Percentiles rank a stretch among this genome's conserved stretches.
phyloP scores from a whole-genome alignment of 257 asterid species.

The Thymus quinquecostatus region DNA sequence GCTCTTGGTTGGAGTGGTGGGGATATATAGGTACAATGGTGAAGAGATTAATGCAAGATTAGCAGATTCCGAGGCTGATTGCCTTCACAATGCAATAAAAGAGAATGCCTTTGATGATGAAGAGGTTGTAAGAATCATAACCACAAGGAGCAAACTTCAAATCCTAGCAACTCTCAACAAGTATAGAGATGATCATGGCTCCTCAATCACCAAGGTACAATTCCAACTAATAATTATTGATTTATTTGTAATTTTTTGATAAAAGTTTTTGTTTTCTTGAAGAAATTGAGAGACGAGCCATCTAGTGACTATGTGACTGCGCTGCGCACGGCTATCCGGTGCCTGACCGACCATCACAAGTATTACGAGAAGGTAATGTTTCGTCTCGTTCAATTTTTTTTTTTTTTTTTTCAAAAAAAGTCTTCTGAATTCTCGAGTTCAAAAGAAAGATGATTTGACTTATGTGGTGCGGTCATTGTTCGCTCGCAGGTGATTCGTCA shows the following conservation, averaged over 20 bases:
- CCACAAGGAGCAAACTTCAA: slow-evolving; percentile 80
- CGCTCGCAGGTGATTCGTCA: slow-evolving; percentile 49
- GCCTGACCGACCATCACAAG: slow-evolving; percentile 61
- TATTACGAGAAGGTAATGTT: slow-evolving; percentile 70
- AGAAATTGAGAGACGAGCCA: slow-evolving; percentile 61
- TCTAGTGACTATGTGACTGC: slow-evolving; percentile 42
- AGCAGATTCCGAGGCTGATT: slow-evolving; percentile 59
- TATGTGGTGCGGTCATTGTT: neutral
- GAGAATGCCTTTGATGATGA: slow-evolving; percentile 54
- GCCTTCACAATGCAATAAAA: slow-evolving; percentile 47
- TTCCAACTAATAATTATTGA: too few species aligned
- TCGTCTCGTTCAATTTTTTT: too few species aligned
- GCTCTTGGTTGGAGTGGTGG: slow-evolving; percentile 67
- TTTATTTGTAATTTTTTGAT: too few species aligned
- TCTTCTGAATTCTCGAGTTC: too few species aligned
- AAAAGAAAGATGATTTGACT: too few species aligned
- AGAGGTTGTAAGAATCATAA: slow-evolving; percentile 62
- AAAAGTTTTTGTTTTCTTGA: neutral
- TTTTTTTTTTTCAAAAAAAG: too few species aligned
- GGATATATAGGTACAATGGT: slow-evolving; percentile 63
- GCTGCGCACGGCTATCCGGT: slow-evolving; percentile 53
- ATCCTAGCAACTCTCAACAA: slow-evolving; percentile 63
- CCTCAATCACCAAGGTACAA: slow-evolving; percentile 73
- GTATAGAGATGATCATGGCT: slow-evolving; percentile 62
- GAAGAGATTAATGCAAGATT: slow-evolving; percentile 53